Evolutionary conservation across 108 stramenopile species (phyloP).

Genomic region (Poteriospumella lacustris): DNA sequence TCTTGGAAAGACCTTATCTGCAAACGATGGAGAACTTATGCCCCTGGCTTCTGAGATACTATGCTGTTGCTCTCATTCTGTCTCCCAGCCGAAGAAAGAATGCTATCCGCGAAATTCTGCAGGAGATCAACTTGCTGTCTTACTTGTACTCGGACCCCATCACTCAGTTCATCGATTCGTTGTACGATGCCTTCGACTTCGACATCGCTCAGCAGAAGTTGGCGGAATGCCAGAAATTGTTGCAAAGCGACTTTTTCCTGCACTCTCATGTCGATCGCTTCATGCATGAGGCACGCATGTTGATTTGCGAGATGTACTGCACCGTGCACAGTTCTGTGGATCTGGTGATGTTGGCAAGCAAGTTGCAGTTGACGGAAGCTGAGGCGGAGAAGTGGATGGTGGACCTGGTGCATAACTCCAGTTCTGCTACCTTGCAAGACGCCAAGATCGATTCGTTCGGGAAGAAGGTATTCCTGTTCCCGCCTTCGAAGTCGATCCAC

Average conservation of each 20-base stretch:
- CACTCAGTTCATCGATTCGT: slow-evolving; percentile 88
- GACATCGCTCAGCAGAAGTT: slow-evolving; percentile 86
- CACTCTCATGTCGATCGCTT: slow-evolving; percentile 75
- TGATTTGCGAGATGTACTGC: slow-evolving; percentile 99
- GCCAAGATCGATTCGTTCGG: slow-evolving; percentile 91
- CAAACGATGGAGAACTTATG: slow-evolving; percentile 97
- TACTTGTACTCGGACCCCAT: slow-evolving; percentile 92
- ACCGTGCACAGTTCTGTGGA: slow-evolving; percentile 98
- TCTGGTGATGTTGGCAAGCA: slow-evolving; percentile 78
- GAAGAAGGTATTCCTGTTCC: slow-evolving; percentile 82
- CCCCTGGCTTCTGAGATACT: slow-evolving; percentile 92
- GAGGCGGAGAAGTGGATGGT: slow-evolving; percentile 97
- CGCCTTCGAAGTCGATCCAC: slow-evolving; percentile 2
- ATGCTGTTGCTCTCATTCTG: slow-evolving; percentile 89
- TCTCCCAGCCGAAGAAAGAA: slow-evolving; percentile 59
- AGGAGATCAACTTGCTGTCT: slow-evolving; percentile 72
- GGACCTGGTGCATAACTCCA: slow-evolving; percentile 85
- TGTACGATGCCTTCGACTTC: slow-evolving; percentile 96
- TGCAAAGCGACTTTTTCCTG: slow-evolving; percentile 91
- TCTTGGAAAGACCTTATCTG: slow-evolving; percentile 62
- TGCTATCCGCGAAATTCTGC: slow-evolving; percentile 75
- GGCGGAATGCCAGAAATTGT: slow-evolving; percentile 70
- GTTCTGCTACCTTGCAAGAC: slow-evolving; percentile 56
- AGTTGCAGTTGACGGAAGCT: slow-evolving; percentile 83
- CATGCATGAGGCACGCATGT: slow-evolving; percentile 94